Evolutionary conservation across 1,284 basidiomycete genomes (phyloP).

Genomic region (Lignosus rhinocerotis): DNA sequence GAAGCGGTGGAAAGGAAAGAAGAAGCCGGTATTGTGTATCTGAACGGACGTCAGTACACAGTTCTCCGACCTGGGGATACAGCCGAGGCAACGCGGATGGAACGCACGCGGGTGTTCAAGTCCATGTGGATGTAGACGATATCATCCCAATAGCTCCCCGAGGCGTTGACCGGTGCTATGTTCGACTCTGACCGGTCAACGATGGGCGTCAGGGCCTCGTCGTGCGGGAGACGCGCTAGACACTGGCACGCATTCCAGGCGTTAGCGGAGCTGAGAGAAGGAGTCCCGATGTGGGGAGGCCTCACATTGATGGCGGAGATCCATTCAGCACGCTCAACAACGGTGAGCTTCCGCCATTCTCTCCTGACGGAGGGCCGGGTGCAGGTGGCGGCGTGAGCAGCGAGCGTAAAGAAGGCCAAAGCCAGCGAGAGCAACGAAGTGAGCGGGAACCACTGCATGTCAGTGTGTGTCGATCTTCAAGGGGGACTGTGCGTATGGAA

Average conservation of each 20-base stretch:
- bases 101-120: conserved; percentile 29
- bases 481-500: too few relatives aligned
- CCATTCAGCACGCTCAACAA: conserved; percentile 25
- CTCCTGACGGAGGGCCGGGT: conserved; percentile 25
- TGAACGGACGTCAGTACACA: conserved; percentile 3
- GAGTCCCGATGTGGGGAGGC: background rate
- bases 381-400: conserved; percentile 16
- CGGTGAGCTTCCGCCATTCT: conserved; percentile 31
- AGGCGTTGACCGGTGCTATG: conserved; percentile 34
- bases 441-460: background rate
- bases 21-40: conserved; percentile 40
- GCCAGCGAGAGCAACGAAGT: background rate
- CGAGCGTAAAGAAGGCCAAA: background rate
- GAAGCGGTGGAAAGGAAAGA: conserved; percentile 43
- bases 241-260: conserved; percentile 29
- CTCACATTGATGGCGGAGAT: conserved; percentile 32
- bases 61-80: background rate
- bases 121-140: conserved; percentile 42
- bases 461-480: background rate
- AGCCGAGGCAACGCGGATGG: background rate
- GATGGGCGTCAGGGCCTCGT: conserved; percentile 26
- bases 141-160: conserved; percentile 40
- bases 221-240: conserved; percentile 35
- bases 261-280: background rate
- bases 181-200: conserved; percentile 30